Evolutionary conservation across 441 rosid genomes (phyloP).

Genomic region (Pelargonium australe): DNA sequence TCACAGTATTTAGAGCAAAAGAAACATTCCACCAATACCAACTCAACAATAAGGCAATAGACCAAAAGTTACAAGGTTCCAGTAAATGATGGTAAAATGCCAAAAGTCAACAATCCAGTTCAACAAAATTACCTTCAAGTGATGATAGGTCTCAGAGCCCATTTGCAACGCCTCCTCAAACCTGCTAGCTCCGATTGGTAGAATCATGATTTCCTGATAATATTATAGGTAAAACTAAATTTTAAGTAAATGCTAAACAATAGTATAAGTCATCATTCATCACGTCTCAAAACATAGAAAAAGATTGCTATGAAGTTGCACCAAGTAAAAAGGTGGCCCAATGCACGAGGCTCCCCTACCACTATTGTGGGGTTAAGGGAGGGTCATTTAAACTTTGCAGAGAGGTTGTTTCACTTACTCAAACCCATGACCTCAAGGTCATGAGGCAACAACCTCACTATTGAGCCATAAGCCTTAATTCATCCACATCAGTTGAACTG

Average conservation of each 20-base stretch:
- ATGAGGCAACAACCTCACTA: no score
- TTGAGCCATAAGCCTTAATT: background rate
- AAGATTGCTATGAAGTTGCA: background rate
- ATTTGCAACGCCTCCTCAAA: constrained; percentile 93
- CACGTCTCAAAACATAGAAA: background rate
- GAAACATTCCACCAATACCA: background rate
- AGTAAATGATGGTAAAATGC: background rate
- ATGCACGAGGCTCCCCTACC: no score
- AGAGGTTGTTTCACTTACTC: no score
- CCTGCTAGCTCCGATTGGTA: constrained; percentile 83
- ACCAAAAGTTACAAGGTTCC: background rate
- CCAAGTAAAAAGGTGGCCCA: background rate
- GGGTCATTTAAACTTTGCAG: no score
- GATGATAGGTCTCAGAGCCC: constrained; percentile 94
- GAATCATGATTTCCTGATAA: constrained; percentile 78
- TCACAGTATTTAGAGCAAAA: background rate
- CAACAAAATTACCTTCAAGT: constrained; percentile 62
- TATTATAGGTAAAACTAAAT: background rate
- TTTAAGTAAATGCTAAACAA: background rate
- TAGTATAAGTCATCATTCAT: background rate
- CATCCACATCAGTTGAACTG: background rate
- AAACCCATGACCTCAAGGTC: no score
- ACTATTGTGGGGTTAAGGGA: no score
- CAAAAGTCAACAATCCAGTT: constrained; percentile 3
- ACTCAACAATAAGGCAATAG: background rate